These are phyloP conservation scores for Crassisporium funariophilum DNA, from an alignment of 768 basidiomycete species.

Conservation along the genomic window DNA sequence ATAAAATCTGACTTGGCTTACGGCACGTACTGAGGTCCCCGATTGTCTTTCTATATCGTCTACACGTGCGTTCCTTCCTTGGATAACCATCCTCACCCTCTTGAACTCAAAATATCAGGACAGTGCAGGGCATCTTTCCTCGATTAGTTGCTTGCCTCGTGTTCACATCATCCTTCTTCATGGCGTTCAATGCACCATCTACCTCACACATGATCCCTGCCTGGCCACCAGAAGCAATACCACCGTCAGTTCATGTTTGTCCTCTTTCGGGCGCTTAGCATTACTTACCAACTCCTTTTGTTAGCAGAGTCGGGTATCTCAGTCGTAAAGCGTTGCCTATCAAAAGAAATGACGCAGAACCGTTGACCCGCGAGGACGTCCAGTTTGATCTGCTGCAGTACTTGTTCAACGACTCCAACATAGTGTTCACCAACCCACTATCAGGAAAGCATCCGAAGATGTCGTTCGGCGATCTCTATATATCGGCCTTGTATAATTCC, in stretches of 20 bases:
- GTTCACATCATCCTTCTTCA: slow-evolving; percentile 38
- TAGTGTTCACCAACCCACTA: slow-evolving; percentile 71
- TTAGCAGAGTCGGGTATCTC: slow-evolving; percentile 55
- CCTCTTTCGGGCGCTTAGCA: too few species aligned
- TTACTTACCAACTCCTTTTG: slow-evolving; percentile 11
- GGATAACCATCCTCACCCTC: slow-evolving; percentile 8
- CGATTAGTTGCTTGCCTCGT: slow-evolving; percentile 33
- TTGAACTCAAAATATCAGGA: neutral
- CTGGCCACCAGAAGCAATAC: slow-evolving; percentile 52
- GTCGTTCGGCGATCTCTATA: slow-evolving; percentile 82
- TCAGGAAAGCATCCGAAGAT: slow-evolving; percentile 53
- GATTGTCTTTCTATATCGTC: slow-evolving; percentile 4
- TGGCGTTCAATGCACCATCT: slow-evolving; percentile 47
- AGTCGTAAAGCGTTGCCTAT: slow-evolving; percentile 75
- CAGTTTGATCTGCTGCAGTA: slow-evolving; percentile 83
- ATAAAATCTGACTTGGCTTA: slow-evolving; percentile 8
- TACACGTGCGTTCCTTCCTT: slow-evolving; percentile 18
- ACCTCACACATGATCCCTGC: slow-evolving; percentile 31
- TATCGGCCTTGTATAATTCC: slow-evolving; percentile 78
- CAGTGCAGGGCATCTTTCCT: slow-evolving; percentile 1
- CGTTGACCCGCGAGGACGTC: slow-evolving; percentile 80
- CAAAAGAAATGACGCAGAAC: slow-evolving; percentile 82
- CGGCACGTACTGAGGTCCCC: slow-evolving; percentile 6
- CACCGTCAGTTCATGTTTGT: slow-evolving; percentile 46
- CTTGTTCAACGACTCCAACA: slow-evolving; percentile 71